A percentile compares a stretch with the other conserved stretches of the same genome.
phyloP scores from a whole-genome alignment of 23 red algal genomes.

The Gracilariopsis chorda region DNA sequence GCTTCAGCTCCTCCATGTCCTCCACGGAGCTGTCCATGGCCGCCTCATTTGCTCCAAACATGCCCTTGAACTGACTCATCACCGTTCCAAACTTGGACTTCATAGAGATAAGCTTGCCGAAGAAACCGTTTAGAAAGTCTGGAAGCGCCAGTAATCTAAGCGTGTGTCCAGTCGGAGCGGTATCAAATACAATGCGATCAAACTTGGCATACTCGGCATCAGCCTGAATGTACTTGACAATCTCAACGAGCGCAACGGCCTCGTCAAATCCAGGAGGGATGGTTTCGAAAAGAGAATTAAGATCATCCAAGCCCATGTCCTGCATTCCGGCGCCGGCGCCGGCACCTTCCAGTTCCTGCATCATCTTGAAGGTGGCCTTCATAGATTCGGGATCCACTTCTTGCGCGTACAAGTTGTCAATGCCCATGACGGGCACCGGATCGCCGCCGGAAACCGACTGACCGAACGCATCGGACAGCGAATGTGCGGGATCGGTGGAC shows the following conservation, averaged over 20 bases:
- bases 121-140: slow-evolving; percentile 94
- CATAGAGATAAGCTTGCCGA: slow-evolving; percentile 91
- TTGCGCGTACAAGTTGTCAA: slow-evolving; percentile 89
- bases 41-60: slow-evolving; percentile 79
- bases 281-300: slow-evolving; percentile 86
- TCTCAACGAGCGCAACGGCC: slow-evolving; percentile 94
- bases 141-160: slow-evolving; percentile 86
- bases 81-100: slow-evolving; percentile 78
- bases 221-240: slow-evolving; percentile 90
- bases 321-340: slow-evolving; percentile 37
- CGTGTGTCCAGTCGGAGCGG: slow-evolving; percentile 95
- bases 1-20: slow-evolving; percentile 97
- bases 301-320: slow-evolving; percentile 87
- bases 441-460: slow-evolving; percentile 71
- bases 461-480: slow-evolving; percentile 89
- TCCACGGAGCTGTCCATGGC: slow-evolving; percentile 39
- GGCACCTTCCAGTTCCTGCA: slow-evolving; percentile 42
- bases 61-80: slow-evolving; percentile 93
- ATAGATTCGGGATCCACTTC: slow-evolving; percentile 88
- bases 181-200: slow-evolving; percentile 96
- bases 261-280: slow-evolving; percentile 98
- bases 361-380: slow-evolving; percentile 78
- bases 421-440: slow-evolving; percentile 66
- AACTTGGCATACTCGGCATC: slow-evolving; percentile 80
- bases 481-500: slow-evolving; percentile 94